phyloP scores from a whole-genome alignment of 192 early-diverging fungal genomes.

The Phlyctochytrium bullatum region DNA sequence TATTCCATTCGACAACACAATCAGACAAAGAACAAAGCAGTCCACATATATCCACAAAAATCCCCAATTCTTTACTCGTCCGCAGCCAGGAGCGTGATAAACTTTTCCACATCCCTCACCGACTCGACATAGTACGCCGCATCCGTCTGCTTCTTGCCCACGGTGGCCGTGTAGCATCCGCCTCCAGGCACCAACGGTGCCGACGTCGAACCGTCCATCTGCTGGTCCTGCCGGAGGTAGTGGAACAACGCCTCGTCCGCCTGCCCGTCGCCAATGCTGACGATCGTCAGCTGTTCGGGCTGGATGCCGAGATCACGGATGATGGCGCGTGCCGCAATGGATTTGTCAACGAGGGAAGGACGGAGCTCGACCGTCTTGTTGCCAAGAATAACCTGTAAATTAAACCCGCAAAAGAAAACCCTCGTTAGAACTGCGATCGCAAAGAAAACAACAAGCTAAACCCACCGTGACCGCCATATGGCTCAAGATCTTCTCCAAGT shows the following conservation, averaged over 20 bases:
- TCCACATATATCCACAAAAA: too few species aligned
- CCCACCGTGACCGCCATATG: constrained; percentile 86
- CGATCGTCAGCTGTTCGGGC: background rate
- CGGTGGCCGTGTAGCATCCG: constrained; percentile 78
- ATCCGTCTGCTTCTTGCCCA: constrained; percentile 95
- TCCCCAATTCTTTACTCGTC: background rate
- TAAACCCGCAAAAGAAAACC: constrained; percentile 10
- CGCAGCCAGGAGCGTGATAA: background rate
- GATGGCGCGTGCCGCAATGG: constrained; percentile 82
- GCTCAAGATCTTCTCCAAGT: constrained; percentile 90
- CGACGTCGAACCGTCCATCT: constrained; percentile 23
- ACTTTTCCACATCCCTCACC: constrained; percentile 40
- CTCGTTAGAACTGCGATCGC: constrained; percentile 1
- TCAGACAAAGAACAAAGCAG: too few species aligned
- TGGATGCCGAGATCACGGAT: constrained; percentile 68
- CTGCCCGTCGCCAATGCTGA: constrained; percentile 86
- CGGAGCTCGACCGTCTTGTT: constrained; percentile 97
- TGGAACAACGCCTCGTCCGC: constrained; percentile 95
- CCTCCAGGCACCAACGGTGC: constrained; percentile 10
- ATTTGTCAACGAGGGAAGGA: constrained; percentile 90
- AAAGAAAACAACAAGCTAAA: background rate
- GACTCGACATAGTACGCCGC: constrained; percentile 82
- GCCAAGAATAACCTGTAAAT: constrained; percentile 79
- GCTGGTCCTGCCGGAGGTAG: constrained; percentile 36
- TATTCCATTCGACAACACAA: too few species aligned